phyloP scores from a whole-genome alignment of 2,329 filamentous ascomycete species.

The Trichophyton schoenleinii region DNA sequence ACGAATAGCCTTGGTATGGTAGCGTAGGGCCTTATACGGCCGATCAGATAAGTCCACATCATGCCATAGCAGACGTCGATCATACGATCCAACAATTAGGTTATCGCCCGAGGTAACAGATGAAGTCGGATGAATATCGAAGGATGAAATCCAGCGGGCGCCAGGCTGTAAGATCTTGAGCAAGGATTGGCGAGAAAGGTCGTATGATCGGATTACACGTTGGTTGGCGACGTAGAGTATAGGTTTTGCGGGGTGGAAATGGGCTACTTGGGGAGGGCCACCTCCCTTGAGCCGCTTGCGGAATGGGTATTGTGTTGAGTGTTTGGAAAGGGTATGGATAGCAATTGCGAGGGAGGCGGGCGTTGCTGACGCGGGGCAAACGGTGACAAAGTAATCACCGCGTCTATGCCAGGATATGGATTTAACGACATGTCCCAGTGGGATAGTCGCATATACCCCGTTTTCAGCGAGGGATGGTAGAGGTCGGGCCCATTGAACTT shows the following conservation, averaged over 20 bases:
- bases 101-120: slow-evolving; percentile 87
- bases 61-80: slow-evolving; percentile 88
- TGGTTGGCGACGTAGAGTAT: slow-evolving; percentile 95
- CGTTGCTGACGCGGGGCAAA: slow-evolving; percentile 54
- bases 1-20: slow-evolving; percentile 84
- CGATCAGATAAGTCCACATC: slow-evolving; percentile 82
- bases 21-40: slow-evolving; percentile 92
- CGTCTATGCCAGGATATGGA: slow-evolving; percentile 85
- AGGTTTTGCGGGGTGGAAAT: slow-evolving; percentile 87
- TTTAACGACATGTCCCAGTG: slow-evolving; percentile 69
- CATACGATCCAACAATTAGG: slow-evolving; percentile 85
- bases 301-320: slow-evolving; percentile 91
- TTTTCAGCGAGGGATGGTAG: slow-evolving; percentile 59
- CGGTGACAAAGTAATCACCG: slow-evolving; percentile 87
- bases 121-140: slow-evolving; percentile 82
- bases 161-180: slow-evolving; percentile 89
- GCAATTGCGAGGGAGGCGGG: slow-evolving; percentile 55
- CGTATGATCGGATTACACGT: slow-evolving; percentile 84
- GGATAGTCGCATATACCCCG: slow-evolving; percentile 65
- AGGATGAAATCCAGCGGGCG: slow-evolving; percentile 84
- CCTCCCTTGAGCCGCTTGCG: slow-evolving; percentile 56
- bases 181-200: slow-evolving; percentile 79
- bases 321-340: slow-evolving; percentile 90
- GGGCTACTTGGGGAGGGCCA: slow-evolving; percentile 69
- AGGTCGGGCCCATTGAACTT: slow-evolving; percentile 74